Evolutionary conservation across 768 basidiomycete species (phyloP).

Genomic region (Chalciporus piperatus): DNA sequence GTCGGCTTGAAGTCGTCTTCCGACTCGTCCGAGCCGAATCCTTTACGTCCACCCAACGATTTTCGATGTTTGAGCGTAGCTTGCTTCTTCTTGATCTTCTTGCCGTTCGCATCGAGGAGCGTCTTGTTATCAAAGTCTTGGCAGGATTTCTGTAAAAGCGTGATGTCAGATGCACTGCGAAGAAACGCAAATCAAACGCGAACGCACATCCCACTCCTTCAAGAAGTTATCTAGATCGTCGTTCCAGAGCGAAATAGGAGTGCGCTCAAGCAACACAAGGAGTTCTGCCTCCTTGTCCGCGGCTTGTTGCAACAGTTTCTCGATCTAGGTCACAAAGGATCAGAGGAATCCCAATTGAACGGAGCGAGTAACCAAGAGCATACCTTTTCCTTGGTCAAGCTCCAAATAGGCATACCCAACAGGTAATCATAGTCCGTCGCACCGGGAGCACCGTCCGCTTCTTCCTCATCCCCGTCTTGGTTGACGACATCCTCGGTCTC

Average conservation of each 20-base stretch:
- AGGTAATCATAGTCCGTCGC: conserved; percentile 87
- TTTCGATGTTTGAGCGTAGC: conserved; percentile 52
- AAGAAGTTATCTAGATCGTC: conserved; percentile 83
- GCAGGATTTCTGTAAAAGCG: conserved; percentile 35
- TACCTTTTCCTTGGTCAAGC: conserved; percentile 91
- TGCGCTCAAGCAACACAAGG: conserved; percentile 68
- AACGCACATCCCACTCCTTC: conserved; percentile 77
- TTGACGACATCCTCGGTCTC: conserved; percentile 61
- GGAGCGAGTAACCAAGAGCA: neutral
- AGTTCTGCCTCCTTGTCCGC: conserved; percentile 82
- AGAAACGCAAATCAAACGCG: neutral
- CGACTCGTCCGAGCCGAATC: conserved; percentile 36
- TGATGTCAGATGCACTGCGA: conserved; percentile 2
- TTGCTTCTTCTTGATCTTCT: conserved; percentile 58
- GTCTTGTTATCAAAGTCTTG: conserved; percentile 44
- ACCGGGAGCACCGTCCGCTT: conserved; percentile 38
- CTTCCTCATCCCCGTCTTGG: conserved; percentile 47
- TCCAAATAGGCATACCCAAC: conserved; percentile 93
- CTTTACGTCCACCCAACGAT: conserved; percentile 43
- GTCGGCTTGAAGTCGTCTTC: conserved; percentile 58
- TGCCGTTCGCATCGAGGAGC: conserved; percentile 45
- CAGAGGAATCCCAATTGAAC: neutral
- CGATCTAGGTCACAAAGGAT: conserved; percentile 53
- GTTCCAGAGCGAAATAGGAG: conserved; percentile 86
- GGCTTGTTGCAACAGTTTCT: conserved; percentile 76